Evolutionary conservation across 257 asterid species (phyloP), one percentile per base, ranked within the genome.

Genomic region (Solanum rostratum): DNA sequence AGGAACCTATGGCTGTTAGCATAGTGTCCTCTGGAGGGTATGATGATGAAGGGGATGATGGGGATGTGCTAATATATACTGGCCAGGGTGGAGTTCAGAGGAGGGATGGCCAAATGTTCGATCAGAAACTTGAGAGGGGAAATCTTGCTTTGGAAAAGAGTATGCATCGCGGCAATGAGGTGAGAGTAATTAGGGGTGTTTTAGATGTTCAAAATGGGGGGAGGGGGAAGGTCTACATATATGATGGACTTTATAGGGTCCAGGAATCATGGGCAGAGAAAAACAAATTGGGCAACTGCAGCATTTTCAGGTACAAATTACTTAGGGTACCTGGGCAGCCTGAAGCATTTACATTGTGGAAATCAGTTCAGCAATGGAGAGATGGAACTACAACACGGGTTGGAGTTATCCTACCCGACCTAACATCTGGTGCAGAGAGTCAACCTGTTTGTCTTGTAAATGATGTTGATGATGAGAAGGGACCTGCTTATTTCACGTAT

Each of bases 1-100:
- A 94, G 57, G 99, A 96, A 70, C 98, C 98, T 66, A 79, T 96
- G 83, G 98, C 99, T 30, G 92, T 96, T 54, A 93, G 99, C 90
- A 95, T 96, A 22, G 99, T 96, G 43, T 90, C 98, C 7, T 90
- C 99, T 27, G 99, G 98, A 82, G 97, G 99, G 46, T 96, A 96
- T 52, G 98, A 93, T 41, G 97, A 95, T 86, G 93, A 92, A 10
- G 98, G 97, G 22, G 91, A 87, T 27, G 97, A 95, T 85, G 90
- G 92, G 2, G 93, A 93, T 30, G 90, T 95, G 59, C 82, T 95
- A 89, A 86, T 96, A 74, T 96, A 96, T 89, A 90, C 91, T 46
- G 98, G 99, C 62, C 97, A 92, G 68, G 98, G 99, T 45, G 99
- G 99, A 79, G 93, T 91, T 41, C 93, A 91, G 54, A 88, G 95